Conservation (phyloP, 352 stramenopile genomes). For the Halophytophthora batemanensis region DNA sequence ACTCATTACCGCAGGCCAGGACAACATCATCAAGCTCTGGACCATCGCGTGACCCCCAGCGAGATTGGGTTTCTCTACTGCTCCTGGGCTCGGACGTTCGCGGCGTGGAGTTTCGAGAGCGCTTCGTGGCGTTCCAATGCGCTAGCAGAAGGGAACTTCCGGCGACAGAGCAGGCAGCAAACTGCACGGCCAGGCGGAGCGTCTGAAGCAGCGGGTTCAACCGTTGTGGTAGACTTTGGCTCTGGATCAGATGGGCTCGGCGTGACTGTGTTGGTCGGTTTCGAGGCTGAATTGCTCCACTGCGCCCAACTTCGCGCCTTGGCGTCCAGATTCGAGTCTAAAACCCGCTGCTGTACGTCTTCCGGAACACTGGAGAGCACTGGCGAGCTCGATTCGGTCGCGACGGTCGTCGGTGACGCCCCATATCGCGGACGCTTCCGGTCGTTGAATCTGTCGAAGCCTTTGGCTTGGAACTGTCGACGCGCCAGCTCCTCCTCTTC, state of each 20-base stretch:
- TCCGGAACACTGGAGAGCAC: not conserved
- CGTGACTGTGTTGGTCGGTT: not conserved
- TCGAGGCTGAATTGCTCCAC: slow-evolving; percentile 28
- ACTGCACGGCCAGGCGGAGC: slow-evolving; percentile 5
- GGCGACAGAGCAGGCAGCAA: slow-evolving; percentile 66
- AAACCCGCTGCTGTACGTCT: slow-evolving; percentile 26
- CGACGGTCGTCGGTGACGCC: not conserved
- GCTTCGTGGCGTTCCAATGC: slow-evolving; percentile 51
- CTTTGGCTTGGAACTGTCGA: slow-evolving; percentile 51
- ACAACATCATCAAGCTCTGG: slow-evolving; percentile 77
- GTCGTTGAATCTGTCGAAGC: slow-evolving; percentile 62
- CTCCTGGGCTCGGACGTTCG: slow-evolving; percentile 29
- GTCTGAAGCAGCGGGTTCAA: not conserved
- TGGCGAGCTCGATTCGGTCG: slow-evolving; percentile 1
- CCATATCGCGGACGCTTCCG: not conserved
- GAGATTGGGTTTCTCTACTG: slow-evolving; percentile 2
- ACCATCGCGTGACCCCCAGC: slow-evolving; percentile 25
- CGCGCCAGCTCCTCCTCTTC: slow-evolving; percentile 69
- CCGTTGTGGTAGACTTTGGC: not conserved
- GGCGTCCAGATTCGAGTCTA: slow-evolving; percentile 33
- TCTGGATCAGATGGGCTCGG: not conserved
- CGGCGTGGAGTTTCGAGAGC: slow-evolving; percentile 48
- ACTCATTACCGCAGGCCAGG: slow-evolving; percentile 53
- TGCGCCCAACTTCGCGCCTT: slow-evolving; percentile 37
- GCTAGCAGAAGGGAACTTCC: slow-evolving; percentile 51